phyloP scores from a whole-genome alignment of 2,329 filamentous ascomycete genomes.

The Purpureocillium lavendulum region DNA sequence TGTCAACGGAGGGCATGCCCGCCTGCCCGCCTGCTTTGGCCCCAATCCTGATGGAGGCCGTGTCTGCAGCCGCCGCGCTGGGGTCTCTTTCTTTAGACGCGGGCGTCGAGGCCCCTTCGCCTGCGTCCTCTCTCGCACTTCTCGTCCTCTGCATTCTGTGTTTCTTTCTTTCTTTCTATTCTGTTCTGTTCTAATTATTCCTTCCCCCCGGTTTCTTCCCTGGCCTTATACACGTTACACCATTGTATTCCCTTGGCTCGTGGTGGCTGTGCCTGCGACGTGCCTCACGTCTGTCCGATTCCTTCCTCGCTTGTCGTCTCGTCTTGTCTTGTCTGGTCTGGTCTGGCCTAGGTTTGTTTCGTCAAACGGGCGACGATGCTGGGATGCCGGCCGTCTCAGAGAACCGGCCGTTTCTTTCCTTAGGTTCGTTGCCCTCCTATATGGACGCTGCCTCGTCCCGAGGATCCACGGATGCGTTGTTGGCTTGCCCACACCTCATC shows the following conservation, averaged over 20 bases:
- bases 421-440: conserved; percentile 2
- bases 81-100: conserved; percentile 1
- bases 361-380: conserved; percentile 15
- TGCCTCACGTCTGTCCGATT: background rate
- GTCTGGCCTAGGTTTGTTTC: background rate
- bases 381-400: conserved; percentile 28
- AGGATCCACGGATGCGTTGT: no score
- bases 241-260: conserved; percentile 6
- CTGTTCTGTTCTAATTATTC: conserved; percentile 4
- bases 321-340: background rate
- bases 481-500: no score
- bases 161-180: no score
- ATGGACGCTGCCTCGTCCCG: background rate
- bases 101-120: background rate
- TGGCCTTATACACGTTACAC: no score
- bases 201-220: conserved; percentile 8
- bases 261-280: conserved; percentile 1
- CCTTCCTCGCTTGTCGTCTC: background rate
- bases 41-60: no score
- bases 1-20: no score
- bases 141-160: conserved; percentile 14
- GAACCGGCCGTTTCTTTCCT: conserved; percentile 7
- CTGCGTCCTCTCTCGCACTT: conserved; percentile 10
- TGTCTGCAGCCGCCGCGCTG: no score
- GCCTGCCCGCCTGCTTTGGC: no score